phyloP scores from a whole-genome alignment of 176 grass and related monocot species.

The Triticum aestivum region IWGSC_CS_RefSeq_v2.1 NC_057798.1:279911575-279912074 shows the following conservation, averaged over 20 bases:
- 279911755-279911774: slow-evolving; percentile 27
- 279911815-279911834: slow-evolving; percentile 7
- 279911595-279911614: slow-evolving; percentile 59
- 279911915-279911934: slow-evolving; percentile 49
- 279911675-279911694: slow-evolving; percentile 2
- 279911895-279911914: slow-evolving; percentile 11
- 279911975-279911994: slow-evolving; percentile 99
- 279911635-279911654: slow-evolving; percentile 58
- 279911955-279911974: slow-evolving; percentile 94
- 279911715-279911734: slow-evolving; percentile 34
- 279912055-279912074: slow-evolving; percentile 67
- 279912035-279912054: slow-evolving; percentile 96
- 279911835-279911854: slow-evolving; percentile 33
- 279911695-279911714: slow-evolving; percentile 39
- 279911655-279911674: slow-evolving; percentile 22
- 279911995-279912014: slow-evolving; percentile 99
- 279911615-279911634: slow-evolving; percentile 61
- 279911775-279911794: slow-evolving; percentile 52
- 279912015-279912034: slow-evolving; percentile 96
- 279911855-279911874: slow-evolving; percentile 30
- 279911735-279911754: slow-evolving; percentile 23
- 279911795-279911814: slow-evolving; percentile 90
- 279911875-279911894: slow-evolving; percentile 32
- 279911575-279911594: slow-evolving; percentile 39
- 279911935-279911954: slow-evolving; percentile 97